A percentile compares a stretch with the other conserved stretches of the same genome.
Conservation (phyloP, 176 grass and related monocot genomes). For the Miscanthus lutarioriparius region DNA sequence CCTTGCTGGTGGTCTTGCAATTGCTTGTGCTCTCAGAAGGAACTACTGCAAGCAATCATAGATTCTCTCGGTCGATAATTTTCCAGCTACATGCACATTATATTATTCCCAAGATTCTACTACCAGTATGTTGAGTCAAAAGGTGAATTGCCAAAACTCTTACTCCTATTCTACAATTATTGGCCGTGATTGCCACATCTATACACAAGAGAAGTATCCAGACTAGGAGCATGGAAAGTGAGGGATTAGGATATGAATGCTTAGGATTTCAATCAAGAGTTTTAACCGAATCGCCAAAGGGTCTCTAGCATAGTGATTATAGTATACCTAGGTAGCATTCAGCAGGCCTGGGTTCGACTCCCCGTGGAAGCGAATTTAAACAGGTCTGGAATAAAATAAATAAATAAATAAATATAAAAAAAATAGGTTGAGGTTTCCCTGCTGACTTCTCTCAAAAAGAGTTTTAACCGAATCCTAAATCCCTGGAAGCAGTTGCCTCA, state of each 20-base stretch:
- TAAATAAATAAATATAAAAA: no score
- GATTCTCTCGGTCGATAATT: not conserved
- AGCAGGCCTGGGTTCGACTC: no score
- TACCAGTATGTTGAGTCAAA: not conserved
- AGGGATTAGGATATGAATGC: not conserved
- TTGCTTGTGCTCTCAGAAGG: conserved; percentile 46
- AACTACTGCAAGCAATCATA: conserved; percentile 1
- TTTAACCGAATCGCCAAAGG: not conserved
- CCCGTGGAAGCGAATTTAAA: no score
- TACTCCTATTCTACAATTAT: not conserved
- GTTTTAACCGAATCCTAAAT: not conserved
- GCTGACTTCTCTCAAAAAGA: no score
- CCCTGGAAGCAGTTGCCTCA: not conserved
- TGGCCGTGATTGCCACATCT: not conserved
- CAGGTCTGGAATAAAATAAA: no score
- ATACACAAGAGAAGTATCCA: not conserved
- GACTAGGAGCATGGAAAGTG: not conserved
- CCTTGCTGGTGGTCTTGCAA: conserved; percentile 45
- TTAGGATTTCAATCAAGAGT: not conserved
- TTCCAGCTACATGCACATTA: not conserved
- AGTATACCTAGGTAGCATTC: no score
- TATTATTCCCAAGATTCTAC: not conserved
- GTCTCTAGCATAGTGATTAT: no score
- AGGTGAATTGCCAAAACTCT: not conserved
- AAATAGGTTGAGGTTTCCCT: no score